phyloP scores from a whole-genome alignment of 257 asterid species.

The Penstemon newberryi region DNA sequence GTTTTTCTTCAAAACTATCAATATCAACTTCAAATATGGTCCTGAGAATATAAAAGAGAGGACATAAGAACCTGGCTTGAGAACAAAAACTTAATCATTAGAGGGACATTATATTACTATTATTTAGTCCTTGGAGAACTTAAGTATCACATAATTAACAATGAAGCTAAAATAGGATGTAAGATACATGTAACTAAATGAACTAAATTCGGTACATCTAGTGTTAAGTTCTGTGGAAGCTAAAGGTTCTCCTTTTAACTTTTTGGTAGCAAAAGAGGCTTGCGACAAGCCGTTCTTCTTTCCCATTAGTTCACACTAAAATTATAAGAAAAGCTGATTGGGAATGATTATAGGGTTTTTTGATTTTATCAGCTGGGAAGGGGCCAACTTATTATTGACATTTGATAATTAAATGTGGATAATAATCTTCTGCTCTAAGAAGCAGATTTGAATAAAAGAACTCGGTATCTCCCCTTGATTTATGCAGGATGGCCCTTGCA shows the following conservation, averaged over 20 bases:
- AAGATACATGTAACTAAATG: background rate
- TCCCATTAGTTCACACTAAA: background rate
- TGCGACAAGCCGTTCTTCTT: background rate
- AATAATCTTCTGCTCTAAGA: background rate
- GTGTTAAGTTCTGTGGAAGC: background rate
- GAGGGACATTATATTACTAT: background rate
- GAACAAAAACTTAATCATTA: background rate
- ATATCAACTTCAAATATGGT: constrained; percentile 98
- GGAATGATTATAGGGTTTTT: background rate
- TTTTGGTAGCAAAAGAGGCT: background rate
- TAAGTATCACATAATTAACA: background rate
- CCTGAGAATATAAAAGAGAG: constrained; percentile 47
- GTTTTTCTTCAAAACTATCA: constrained; percentile 92
- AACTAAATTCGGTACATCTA: background rate
- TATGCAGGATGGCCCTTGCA: background rate
- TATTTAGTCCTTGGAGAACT: background rate
- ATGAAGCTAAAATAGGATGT: background rate
- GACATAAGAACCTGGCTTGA: background rate
- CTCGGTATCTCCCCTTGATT: background rate
- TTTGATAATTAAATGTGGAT: background rate
- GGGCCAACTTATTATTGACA: background rate
- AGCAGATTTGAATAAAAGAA: background rate
- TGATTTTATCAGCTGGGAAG: background rate
- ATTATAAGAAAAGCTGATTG: background rate
- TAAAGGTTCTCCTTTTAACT: constrained; percentile 1